Evolutionary conservation across 1,284 basidiomycete species (phyloP).

Genomic region (Trametes sp.): DNA sequence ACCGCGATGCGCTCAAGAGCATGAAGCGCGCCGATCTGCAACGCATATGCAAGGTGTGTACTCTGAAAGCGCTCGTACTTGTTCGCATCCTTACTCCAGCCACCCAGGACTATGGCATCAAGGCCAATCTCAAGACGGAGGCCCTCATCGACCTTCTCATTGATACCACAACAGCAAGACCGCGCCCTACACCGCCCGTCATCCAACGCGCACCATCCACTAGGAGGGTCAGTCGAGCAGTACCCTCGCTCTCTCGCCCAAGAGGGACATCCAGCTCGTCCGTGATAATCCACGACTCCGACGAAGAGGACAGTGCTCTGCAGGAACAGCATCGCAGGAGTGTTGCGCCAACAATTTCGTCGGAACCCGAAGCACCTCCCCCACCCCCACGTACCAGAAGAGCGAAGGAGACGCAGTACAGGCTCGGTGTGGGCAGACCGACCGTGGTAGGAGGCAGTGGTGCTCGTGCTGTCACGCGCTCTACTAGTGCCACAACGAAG

Average conservation of each 20-base stretch:
- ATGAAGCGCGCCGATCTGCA: slow-evolving; percentile 79
- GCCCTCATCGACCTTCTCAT: slow-evolving; percentile 77
- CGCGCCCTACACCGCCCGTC: slow-evolving; percentile 26
- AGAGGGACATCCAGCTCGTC: slow-evolving; percentile 51
- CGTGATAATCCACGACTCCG: slow-evolving; percentile 57
- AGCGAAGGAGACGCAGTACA: slow-evolving; percentile 72
- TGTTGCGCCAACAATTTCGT: slow-evolving; percentile 16
- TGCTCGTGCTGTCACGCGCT: slow-evolving; percentile 67
- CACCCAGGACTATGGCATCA: slow-evolving; percentile 74
- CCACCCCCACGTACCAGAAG: slow-evolving; percentile 62
- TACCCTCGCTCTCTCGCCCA: slow-evolving; percentile 39
- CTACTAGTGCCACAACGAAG: slow-evolving; percentile 53
- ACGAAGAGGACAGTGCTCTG: slow-evolving; percentile 49
- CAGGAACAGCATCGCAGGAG: slow-evolving; percentile 15
- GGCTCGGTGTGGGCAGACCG: slow-evolving; percentile 77
- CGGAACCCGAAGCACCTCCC: slow-evolving; percentile 30
- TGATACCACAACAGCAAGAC: slow-evolving; percentile 49
- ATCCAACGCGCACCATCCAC: slow-evolving; percentile 40
- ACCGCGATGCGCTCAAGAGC: slow-evolving; percentile 60
- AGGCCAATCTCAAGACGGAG: slow-evolving; percentile 81
- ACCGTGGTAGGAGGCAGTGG: slow-evolving; percentile 66
- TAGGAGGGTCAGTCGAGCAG: slow-evolving; percentile 44
- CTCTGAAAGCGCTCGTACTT: slow-evolving; percentile 1
- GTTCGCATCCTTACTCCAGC: slow-evolving; percentile 32
- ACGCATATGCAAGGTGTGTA: slow-evolving; percentile 74